Conservation (phyloP, 768 basidiomycete genomes). For the Xerocomellus intermedius region DNA sequence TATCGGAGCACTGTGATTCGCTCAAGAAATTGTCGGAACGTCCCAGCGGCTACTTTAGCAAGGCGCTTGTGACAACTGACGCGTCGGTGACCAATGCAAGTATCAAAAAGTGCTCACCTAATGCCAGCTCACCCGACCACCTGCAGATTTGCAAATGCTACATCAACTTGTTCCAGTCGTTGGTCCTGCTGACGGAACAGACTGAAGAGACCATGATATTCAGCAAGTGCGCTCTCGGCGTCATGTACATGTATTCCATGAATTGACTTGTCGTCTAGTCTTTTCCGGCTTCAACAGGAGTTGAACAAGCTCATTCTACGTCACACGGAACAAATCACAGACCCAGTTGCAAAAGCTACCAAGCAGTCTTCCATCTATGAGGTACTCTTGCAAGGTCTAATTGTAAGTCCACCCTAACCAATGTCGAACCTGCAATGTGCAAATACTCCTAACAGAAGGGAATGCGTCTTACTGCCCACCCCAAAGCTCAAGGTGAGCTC, state of each 20-base stretch:
- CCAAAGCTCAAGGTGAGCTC: slow-evolving; percentile 83
- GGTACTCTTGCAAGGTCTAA: slow-evolving; percentile 68
- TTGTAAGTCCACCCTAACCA: slow-evolving; percentile 48
- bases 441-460: slow-evolving; percentile 46
- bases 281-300: slow-evolving; percentile 83
- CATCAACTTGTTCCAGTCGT: slow-evolving; percentile 74
- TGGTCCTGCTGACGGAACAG: slow-evolving; percentile 76
- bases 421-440: background rate
- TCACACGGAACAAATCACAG: slow-evolving; percentile 68
- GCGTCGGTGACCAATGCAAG: slow-evolving; percentile 59
- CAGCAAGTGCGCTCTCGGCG: slow-evolving; percentile 63
- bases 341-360: slow-evolving; percentile 59
- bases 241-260: background rate
- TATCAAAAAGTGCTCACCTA: background rate
- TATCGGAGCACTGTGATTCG: slow-evolving; percentile 80
- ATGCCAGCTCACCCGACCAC: background rate
- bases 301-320: slow-evolving; percentile 69
- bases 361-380: slow-evolving; percentile 76
- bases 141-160: slow-evolving; percentile 73
- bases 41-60: slow-evolving; percentile 58
- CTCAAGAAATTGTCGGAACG: slow-evolving; percentile 84
- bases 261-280: slow-evolving; percentile 42
- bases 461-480: slow-evolving; percentile 70
- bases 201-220: slow-evolving; percentile 97
- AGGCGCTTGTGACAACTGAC: slow-evolving; percentile 65